Evolutionary conservation across 306 rosid genomes (phyloP), one percentile per base, ranked within the genome.

Genomic region (Betula pendula): DNA sequence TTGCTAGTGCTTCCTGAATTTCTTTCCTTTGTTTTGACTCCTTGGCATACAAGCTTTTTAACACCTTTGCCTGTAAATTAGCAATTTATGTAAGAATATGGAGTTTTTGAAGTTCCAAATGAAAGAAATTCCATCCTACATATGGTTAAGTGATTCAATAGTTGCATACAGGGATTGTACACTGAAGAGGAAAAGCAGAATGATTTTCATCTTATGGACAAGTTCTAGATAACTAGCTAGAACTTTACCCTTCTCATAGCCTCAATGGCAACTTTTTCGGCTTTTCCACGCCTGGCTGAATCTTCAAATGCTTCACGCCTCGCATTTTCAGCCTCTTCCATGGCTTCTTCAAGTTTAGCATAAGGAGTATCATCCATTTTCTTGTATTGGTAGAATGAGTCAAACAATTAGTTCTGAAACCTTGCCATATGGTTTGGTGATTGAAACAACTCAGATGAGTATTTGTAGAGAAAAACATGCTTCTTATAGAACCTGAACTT

Each of bases 241-340:
- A 67, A 53, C 25, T 33, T 79, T 88, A 92, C 96, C 93, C 75
- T 88, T 71, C 81, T 77, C 35, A 84, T 80, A 67, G 91, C 87
- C 35, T 88, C 82, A 79, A 88, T 55, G 70, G 88, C 88, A 56
- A 88, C 88, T 73, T 84, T 90, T 86, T 92, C 91, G 43, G 91
- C 92, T 82, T 85, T 90, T 17, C 83, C 83, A 45, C 90, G 87
- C 68, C 83, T 83, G 56, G 81, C 8, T 73, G 84, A 76, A 84
- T 87, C 93, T 27, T 84, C 74, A 83, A 77, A 89, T 48, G 88
- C 92, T 15, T 84, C 89, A 29, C 72, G 70, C 80, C 82, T 89
- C 35, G 90, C 91, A 48, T 83, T 83, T 73, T 82, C 84, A 74
- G 96, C 90, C 89, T 90, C 97, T 45, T 83, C 73, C 88, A 87